A percentile compares a stretch with the other conserved stretches of the same genome.
Conservation (phyloP, 169 alveolate species). For the Cryptosporidium tyzzeri region DNA sequence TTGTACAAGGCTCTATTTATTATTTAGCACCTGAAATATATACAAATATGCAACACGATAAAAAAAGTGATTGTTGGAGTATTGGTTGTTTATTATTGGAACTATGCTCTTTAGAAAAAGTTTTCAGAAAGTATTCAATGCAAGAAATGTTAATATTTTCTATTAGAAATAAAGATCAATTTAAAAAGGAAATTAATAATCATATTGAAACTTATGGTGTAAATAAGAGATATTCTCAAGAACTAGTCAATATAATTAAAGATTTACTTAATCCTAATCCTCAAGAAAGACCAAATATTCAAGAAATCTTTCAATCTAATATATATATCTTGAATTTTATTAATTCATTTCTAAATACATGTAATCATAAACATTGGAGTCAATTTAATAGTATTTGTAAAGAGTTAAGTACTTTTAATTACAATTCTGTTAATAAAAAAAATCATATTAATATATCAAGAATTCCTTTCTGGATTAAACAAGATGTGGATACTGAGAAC, state of each 20-base stretch:
- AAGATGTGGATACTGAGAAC: conserved; percentile 17
- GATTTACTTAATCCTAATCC: conserved; percentile 35
- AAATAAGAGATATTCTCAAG: conserved; percentile 50
- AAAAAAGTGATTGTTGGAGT: conserved; percentile 61
- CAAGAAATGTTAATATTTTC: conserved; percentile 56
- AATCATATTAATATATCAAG: background rate
- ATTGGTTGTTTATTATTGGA: conserved; percentile 61
- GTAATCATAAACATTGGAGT: conserved; percentile 5
- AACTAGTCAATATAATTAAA: conserved; percentile 4
- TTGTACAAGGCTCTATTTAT: conserved; percentile 36
- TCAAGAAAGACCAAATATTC: conserved; percentile 24
- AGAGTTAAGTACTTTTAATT: background rate
- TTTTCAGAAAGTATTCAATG: conserved; percentile 35
- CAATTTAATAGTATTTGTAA: conserved; percentile 17
- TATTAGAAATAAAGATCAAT: conserved; percentile 12
- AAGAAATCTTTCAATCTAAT: background rate
- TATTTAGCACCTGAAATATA: conserved; percentile 71
- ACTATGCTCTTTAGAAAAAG: conserved; percentile 31
- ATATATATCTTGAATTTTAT: conserved; percentile 9
- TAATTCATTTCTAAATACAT: conserved; percentile 16
- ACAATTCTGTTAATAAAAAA: background rate
- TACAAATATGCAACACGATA: conserved; percentile 16
- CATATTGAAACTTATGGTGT: conserved; percentile 26
- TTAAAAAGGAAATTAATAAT: conserved; percentile 15
- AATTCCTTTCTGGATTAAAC: conserved; percentile 50